A percentile compares a stretch with the other conserved stretches of the same genome.
phyloP scores from a whole-genome alignment of 2,329 filamentous ascomycete genomes.

The Chaetomium olivaceum region DNA sequence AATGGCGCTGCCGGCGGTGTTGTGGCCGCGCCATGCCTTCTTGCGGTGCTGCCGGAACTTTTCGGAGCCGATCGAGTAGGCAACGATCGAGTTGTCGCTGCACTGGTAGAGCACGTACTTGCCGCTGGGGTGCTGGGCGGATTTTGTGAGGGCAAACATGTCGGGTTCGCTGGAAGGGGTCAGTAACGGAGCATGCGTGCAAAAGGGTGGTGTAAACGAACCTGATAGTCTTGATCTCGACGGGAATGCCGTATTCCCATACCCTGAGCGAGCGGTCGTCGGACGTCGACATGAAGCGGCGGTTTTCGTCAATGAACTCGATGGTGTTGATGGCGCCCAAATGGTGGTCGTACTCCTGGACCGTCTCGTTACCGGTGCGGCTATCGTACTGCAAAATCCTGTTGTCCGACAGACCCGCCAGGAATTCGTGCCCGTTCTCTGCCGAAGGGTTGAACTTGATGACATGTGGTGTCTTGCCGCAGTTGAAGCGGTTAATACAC shows the following conservation, averaged over 20 bases:
- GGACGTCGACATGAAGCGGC: conserved; percentile 95
- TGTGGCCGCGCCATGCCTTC: conserved; percentile 94
- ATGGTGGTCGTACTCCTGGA: conserved; percentile 98
- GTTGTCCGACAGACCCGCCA: conserved; percentile 97
- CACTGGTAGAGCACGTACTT: conserved; percentile 95
- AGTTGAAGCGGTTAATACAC: conserved; percentile 85
- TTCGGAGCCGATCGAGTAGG: conserved; percentile 83
- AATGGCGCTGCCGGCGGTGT: conserved; percentile 90
- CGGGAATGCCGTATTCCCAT: conserved; percentile 98
- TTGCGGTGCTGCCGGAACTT: conserved; percentile 97
- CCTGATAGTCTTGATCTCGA: conserved; percentile 75
- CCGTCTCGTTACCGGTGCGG: conserved; percentile 71
- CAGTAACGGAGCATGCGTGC: neutral
- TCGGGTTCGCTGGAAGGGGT: conserved; percentile 73
- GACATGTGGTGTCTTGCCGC: conserved; percentile 92
- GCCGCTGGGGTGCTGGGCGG: conserved; percentile 79
- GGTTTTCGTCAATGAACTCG: conserved; percentile 90
- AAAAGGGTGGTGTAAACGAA: conserved; percentile 47
- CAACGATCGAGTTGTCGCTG: conserved; percentile 93
- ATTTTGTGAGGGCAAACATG: conserved; percentile 94
- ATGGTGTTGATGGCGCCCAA: conserved; percentile 97
- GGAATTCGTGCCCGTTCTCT: conserved; percentile 80
- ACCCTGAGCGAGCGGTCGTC: conserved; percentile 95
- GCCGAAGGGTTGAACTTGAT: conserved; percentile 85
- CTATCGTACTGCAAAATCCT: conserved; percentile 98